phyloP scores from a whole-genome alignment of 495 filamentous ascomycete species.

The Penicillium lividum region DNA sequence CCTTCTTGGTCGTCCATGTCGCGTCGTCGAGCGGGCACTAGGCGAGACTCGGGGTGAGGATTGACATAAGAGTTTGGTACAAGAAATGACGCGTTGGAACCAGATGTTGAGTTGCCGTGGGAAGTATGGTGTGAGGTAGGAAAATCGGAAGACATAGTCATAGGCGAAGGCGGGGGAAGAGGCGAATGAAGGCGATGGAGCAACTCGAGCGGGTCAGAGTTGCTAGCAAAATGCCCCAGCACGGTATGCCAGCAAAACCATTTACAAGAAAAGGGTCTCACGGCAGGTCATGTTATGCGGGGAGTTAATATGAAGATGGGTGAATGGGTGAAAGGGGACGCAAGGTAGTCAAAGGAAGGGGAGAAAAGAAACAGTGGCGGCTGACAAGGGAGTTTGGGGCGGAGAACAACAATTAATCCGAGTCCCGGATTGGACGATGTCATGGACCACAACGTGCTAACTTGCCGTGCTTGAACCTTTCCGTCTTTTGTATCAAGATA shows the following conservation, averaged over 20 bases:
- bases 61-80: conserved; percentile 18
- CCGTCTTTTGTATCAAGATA: neutral
- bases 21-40: conserved; percentile 16
- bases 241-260: conserved; percentile 31
- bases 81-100: conserved; percentile 26
- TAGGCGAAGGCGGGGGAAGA: conserved; percentile 14
- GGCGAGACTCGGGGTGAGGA: conserved; percentile 18
- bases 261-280: conserved; percentile 16
- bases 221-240: conserved; percentile 25
- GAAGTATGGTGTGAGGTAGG: conserved; percentile 15
- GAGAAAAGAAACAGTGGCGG: conserved; percentile 38
- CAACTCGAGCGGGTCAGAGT: conserved; percentile 6
- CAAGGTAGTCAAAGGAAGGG: conserved; percentile 27
- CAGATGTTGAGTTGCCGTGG: conserved; percentile 17
- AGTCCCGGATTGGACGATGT: conserved; percentile 30
- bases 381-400: conserved; percentile 42
- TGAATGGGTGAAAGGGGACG: conserved; percentile 15
- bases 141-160: conserved; percentile 25
- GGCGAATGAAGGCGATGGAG: conserved; percentile 8
- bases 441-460: conserved; percentile 15
- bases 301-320: conserved; percentile 6
- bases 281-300: neutral
- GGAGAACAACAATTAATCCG: conserved; percentile 39
- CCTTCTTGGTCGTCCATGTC: conserved; percentile 38
- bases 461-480: neutral